Percentiles rank a stretch among this genome's conserved stretches.
Evolutionary conservation across 2,329 filamentous ascomycete species (phyloP).

Genomic region (Pseudomassariella vexata): DNA sequence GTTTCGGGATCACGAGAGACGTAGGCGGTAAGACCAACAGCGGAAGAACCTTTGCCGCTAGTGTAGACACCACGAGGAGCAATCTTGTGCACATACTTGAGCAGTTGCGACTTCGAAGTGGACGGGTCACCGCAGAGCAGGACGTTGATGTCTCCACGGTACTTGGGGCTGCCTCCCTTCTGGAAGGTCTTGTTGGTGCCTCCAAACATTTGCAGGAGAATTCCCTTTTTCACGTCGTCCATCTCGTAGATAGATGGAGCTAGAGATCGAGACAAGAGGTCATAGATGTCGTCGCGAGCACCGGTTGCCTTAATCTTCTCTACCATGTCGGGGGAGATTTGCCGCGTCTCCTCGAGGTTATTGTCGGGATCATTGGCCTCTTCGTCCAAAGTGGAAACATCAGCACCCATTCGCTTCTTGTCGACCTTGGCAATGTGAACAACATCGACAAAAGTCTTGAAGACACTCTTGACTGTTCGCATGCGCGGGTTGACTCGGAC

Average conservation of each 20-base stretch:
- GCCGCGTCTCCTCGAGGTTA: conserved; percentile 75
- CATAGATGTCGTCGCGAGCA: conserved; percentile 80
- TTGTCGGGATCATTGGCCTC: conserved; percentile 68
- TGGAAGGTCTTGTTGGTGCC: conserved; percentile 98
- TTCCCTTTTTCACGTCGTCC: conserved; percentile 98
- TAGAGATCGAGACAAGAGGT: conserved; percentile 81
- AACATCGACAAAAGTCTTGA: conserved; percentile 97
- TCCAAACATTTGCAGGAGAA: conserved; percentile 91
- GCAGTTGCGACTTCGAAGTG: conserved; percentile 89
- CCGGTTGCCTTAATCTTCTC: conserved; percentile 80
- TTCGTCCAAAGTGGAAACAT: conserved; percentile 80
- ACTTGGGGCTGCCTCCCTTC: conserved; percentile 91
- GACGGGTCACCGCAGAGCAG: conserved; percentile 95
- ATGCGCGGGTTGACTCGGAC: conserved; percentile 92
- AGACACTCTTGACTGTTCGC: conserved; percentile 86
- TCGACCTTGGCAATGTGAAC: conserved; percentile 95
- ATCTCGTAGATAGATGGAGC: conserved; percentile 96
- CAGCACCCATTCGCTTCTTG: conserved; percentile 87
- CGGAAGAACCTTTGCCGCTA: conserved; percentile 74
- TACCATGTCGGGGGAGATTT: conserved; percentile 80
- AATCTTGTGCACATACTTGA: conserved; percentile 96
- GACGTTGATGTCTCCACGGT: conserved; percentile 96
- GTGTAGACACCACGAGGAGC: conserved; percentile 83
- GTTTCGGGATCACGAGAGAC: conserved; percentile 78
- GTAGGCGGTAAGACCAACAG: conserved; percentile 75